A percentile compares a stretch with the other conserved stretches of the same genome.
phyloP scores from a whole-genome alignment of 2,329 filamentous ascomycete species.

The Phaeoacremonium minimum region DNA sequence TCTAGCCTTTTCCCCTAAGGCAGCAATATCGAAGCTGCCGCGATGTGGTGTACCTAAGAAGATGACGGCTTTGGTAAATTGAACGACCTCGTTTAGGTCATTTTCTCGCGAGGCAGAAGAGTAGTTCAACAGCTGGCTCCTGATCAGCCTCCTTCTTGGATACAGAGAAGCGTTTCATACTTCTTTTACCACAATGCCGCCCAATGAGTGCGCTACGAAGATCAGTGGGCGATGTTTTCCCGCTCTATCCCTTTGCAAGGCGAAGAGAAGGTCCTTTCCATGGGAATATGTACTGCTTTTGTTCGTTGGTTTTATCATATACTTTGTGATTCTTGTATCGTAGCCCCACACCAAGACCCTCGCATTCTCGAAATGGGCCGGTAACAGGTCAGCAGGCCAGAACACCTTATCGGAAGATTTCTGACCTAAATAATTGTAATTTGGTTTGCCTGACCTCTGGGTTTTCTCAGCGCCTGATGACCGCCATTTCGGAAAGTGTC shows the following conservation, averaged over 20 bases:
- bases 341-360: slow-evolving; percentile 9
- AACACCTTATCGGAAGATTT: no score
- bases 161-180: no score
- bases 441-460: no score
- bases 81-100: slow-evolving; percentile 3
- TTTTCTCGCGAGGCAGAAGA: background rate
- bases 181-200: slow-evolving; percentile 7
- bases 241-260: background rate
- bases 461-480: no score
- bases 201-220: slow-evolving; percentile 8
- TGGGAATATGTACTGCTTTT: slow-evolving; percentile 5
- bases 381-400: slow-evolving; percentile 10
- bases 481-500: no score
- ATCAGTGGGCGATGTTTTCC: slow-evolving; percentile 1
- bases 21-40: slow-evolving; percentile 4
- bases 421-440: no score
- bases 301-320: slow-evolving; percentile 2
- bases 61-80: slow-evolving; percentile 1
- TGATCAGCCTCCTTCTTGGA: no score
- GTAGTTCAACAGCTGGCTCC: no score
- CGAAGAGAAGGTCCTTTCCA: slow-evolving; percentile 3
- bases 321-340: slow-evolving; percentile 8
- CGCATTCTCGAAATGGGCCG: slow-evolving; percentile 3
- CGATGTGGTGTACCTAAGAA: slow-evolving; percentile 10
- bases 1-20: slow-evolving; percentile 2